Conservation (phyloP, 2,329 filamentous ascomycete species). For the Fusarium concolor region DNA sequence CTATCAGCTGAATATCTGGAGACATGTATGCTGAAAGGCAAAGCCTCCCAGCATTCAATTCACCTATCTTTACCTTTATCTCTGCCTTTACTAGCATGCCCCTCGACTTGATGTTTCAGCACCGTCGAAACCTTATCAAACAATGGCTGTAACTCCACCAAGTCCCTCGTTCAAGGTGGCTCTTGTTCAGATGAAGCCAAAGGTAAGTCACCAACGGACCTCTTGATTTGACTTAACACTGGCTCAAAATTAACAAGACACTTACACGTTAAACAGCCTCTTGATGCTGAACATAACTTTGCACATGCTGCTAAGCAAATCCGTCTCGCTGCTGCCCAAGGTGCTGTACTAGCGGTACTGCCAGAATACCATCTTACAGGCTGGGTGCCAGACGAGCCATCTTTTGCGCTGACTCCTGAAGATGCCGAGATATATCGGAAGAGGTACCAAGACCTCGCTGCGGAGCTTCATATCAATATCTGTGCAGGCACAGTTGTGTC, state of each 20-base stretch:
- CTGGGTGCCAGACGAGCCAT: slow-evolving; percentile 73
- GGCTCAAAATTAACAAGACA: background rate
- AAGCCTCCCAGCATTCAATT: background rate
- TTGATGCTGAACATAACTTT: slow-evolving; percentile 40
- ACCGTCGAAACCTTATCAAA: background rate
- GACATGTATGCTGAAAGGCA: background rate
- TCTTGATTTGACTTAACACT: background rate
- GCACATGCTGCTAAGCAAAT: slow-evolving; percentile 31
- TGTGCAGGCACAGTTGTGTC: slow-evolving; percentile 81
- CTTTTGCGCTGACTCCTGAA: slow-evolving; percentile 65
- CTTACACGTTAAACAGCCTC: slow-evolving; percentile 26
- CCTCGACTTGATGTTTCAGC: slow-evolving; percentile 1
- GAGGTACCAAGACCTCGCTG: slow-evolving; percentile 72
- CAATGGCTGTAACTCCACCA: slow-evolving; percentile 22
- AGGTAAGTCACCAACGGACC: slow-evolving; percentile 14
- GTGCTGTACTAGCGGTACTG: slow-evolving; percentile 65
- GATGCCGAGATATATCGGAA: slow-evolving; percentile 66
- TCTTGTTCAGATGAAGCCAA: slow-evolving; percentile 40
- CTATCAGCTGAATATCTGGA: background rate
- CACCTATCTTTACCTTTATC: background rate
- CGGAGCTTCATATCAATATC: slow-evolving; percentile 72
- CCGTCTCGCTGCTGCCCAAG: slow-evolving; percentile 26
- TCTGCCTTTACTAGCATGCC: slow-evolving; percentile 1
- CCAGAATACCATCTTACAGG: slow-evolving; percentile 82
- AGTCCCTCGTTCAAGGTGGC: slow-evolving; percentile 33